Base-by-base conservation (phyloP, 306 rosid species). In the Astragalus glycyphyllos region DNA sequence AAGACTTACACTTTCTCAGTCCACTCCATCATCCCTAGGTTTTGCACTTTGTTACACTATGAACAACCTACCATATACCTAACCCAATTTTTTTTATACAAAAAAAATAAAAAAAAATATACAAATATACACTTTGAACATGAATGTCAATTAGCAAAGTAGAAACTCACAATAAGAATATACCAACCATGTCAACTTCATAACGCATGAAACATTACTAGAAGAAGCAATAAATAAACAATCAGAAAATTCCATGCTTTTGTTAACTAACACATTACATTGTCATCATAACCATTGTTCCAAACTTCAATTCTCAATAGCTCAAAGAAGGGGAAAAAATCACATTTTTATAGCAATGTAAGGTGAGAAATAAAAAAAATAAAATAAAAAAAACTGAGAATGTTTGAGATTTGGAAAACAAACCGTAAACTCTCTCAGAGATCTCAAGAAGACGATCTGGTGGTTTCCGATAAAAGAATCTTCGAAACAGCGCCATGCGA, bases 371-470 rank as follows among this genome's bases (percentile, higher is more conserved):
- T 1, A 75, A 14, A 14, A 40, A 4, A 29, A 8, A 20, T 20
- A 20, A 20, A 9, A 4, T 38, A 56, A 20, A 20, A 9, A 4
- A 46, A 56, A 3, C 14, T 14, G 34, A 61, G 40, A 61, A 41
- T 12, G 9, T 17, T 17, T 37, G 41, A 49, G 65, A 60, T 60
- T 60, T 35, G 31, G 4, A 17, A 11, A 16, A 11, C 63, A 42
- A 59, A 93, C 98, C 97, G 60, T 90, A 93, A 35, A 93, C 97
- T 73, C 98, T 85, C 80, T 93, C 98, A 17, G 96, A 86, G 86
- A 93, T 93, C 88, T 93, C 98, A 3, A 93, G 98, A 68, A 93
- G 98, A 79, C 91, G 97, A 87, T 93, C 97, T 74, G 98, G 98
- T 47, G 98, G 98, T 85, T 90, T 93, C 89, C 98, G 80, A 76